Conservation (phyloP, 2,329 filamentous ascomycete species). For the Colletotrichum scovillei region DNA sequence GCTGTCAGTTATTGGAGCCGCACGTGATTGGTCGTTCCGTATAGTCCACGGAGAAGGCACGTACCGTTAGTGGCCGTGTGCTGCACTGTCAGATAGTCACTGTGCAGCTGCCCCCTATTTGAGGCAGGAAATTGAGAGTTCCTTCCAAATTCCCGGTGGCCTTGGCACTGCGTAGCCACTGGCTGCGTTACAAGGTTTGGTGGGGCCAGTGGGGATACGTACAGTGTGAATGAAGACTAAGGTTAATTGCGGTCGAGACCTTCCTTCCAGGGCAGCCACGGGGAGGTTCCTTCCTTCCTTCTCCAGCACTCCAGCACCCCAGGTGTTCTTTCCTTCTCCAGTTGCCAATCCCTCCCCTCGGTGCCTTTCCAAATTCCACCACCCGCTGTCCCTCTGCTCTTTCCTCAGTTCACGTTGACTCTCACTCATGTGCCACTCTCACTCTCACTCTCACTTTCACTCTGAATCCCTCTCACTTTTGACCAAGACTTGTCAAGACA, state of each 20-base stretch:
- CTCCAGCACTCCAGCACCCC: no score
- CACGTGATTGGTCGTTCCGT: neutral
- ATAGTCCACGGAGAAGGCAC: neutral
- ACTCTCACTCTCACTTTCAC: neutral
- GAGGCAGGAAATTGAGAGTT: constrained; percentile 31
- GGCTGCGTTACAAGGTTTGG: neutral
- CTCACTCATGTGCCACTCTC: neutral
- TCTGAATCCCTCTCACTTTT: neutral
- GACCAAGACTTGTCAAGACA: neutral
- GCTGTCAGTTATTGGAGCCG: neutral
- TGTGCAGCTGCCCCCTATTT: neutral
- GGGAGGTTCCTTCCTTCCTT: no score
- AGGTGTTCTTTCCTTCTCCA: neutral
- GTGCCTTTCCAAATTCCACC: neutral
- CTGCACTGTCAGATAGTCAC: neutral
- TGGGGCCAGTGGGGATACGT: neutral
- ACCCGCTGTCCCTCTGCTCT: neutral
- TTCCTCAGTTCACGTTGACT: neutral
- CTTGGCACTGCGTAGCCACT: constrained; percentile 23
- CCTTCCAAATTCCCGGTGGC: constrained; percentile 26
- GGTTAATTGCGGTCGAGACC: constrained; percentile 3
- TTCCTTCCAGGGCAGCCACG: neutral
- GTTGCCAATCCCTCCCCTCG: neutral
- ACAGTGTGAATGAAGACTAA: constrained; percentile 13
- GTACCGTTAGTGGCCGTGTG: neutral